Evolutionary conservation across 2,329 filamentous ascomycete genomes (phyloP).

Genomic region (Fusarium nelsonii): DNA sequence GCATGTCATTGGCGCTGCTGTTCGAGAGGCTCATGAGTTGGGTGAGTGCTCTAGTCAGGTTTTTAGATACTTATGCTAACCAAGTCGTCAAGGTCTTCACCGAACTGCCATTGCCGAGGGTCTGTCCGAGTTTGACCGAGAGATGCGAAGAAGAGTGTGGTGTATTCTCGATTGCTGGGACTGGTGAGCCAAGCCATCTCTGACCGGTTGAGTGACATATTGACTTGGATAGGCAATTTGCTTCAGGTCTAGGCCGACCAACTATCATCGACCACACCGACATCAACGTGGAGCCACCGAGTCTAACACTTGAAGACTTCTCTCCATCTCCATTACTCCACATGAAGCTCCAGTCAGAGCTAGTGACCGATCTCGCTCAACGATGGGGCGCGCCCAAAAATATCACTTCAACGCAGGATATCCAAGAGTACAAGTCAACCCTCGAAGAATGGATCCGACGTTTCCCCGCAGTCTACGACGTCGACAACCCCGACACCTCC

Average conservation of each 20-base stretch:
- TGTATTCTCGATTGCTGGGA: conserved; percentile 54
- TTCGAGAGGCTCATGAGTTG: conserved; percentile 53
- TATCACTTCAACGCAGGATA: conserved; percentile 47
- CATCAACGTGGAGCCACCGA: conserved; percentile 51
- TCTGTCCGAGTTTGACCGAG: conserved; percentile 51
- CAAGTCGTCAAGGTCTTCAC: conserved; percentile 44
- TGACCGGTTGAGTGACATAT: background rate
- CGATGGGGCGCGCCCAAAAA: conserved; percentile 49
- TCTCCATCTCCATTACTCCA: conserved; percentile 51
- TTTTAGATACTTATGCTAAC: background rate
- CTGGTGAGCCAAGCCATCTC: conserved; percentile 45
- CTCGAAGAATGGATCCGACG: conserved; percentile 58
- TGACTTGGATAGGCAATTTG: conserved; percentile 52
- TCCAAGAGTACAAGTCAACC: conserved; percentile 48
- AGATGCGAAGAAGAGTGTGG: conserved; percentile 54
- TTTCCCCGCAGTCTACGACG: conserved; percentile 57
- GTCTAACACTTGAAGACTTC: conserved; percentile 51
- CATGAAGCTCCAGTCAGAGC: conserved; percentile 54
- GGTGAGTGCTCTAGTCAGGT: conserved; percentile 29
- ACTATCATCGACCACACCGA: conserved; percentile 53
- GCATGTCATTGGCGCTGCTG: conserved; percentile 52
- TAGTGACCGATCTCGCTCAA: conserved; percentile 47
- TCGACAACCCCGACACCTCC: conserved; percentile 56
- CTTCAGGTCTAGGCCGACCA: conserved; percentile 50
- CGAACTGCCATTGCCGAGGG: conserved; percentile 44